Evolutionary conservation across 257 asterid genomes (phyloP).

Genomic region (Sherardia arvensis): DNA sequence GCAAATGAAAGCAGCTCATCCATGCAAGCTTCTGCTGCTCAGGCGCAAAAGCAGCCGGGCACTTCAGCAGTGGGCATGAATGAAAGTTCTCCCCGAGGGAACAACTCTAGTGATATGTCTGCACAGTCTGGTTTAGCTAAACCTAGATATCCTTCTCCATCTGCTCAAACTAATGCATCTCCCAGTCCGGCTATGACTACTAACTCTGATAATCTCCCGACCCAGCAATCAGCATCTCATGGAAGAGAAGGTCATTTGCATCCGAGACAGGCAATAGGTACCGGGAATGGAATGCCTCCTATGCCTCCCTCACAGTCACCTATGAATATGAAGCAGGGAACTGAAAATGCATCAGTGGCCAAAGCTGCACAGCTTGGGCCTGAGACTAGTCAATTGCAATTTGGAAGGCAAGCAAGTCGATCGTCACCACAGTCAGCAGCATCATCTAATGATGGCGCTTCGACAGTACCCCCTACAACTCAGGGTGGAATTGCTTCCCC

Average conservation of each 20-base stretch:
- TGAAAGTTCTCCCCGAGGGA: constrained; percentile 76
- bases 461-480: constrained; percentile 42
- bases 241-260: constrained; percentile 66
- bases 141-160: constrained; percentile 58
- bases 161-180: constrained; percentile 41
- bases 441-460: constrained; percentile 57
- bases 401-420: constrained; percentile 44
- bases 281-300: constrained; percentile 60
- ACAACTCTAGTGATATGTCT: constrained; percentile 69
- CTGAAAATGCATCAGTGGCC: constrained; percentile 36
- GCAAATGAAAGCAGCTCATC: constrained; percentile 46
- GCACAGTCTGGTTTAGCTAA: constrained; percentile 77
- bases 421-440: constrained; percentile 50
- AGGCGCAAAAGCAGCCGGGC: constrained; percentile 49
- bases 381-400: constrained; percentile 55
- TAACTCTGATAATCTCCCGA: constrained; percentile 36
- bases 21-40: constrained; percentile 42
- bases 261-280: constrained; percentile 54
- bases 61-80: constrained; percentile 54
- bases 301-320: constrained; percentile 40
- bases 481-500: constrained; percentile 44
- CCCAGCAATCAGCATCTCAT: constrained; percentile 57
- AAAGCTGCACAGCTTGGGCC: constrained; percentile 37
- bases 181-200: constrained; percentile 34
- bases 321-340: constrained; percentile 54